A percentile compares a stretch with the other conserved stretches of the same genome.
Conservation (phyloP, 192 early-diverging fungal species). For the Gigaspora rosea region DNA sequence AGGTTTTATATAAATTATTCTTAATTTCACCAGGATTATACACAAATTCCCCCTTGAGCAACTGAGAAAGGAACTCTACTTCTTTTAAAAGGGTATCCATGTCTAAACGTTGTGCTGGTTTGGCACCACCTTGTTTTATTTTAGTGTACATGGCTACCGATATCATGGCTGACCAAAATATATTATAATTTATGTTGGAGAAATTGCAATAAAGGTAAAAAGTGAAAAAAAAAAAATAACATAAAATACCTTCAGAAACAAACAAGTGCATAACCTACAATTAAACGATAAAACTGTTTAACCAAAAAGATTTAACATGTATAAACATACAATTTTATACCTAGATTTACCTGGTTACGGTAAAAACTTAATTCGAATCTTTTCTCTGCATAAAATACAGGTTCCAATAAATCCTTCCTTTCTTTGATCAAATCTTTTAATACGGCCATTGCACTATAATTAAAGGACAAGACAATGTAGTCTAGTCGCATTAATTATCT, state of each 20-base stretch:
- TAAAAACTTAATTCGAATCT: slow-evolving; percentile 83
- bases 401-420: slow-evolving; percentile 76
- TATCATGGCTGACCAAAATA: slow-evolving; percentile 62
- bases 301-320: background rate
- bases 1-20: slow-evolving; percentile 61
- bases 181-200: background rate
- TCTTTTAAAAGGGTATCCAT: slow-evolving; percentile 59
- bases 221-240: background rate
- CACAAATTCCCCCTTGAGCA: slow-evolving; percentile 81
- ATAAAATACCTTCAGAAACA: slow-evolving; percentile 56
- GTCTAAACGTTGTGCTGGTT: slow-evolving; percentile 63
- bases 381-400: slow-evolving; percentile 79
- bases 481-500: background rate
- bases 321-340: background rate
- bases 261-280: slow-evolving; percentile 45
- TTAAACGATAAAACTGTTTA: background rate
- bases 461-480: background rate
- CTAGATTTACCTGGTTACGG: slow-evolving; percentile 71
- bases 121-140: slow-evolving; percentile 75
- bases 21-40: slow-evolving; percentile 74
- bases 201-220: too few species aligned
- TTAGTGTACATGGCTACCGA: slow-evolving; percentile 76
- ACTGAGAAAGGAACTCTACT: slow-evolving; percentile 70
- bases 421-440: slow-evolving; percentile 76
- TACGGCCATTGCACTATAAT: slow-evolving; percentile 58